Conservation (phyloP, 2,329 filamentous ascomycete species). For the Aspergillus brasiliensis region DNA sequence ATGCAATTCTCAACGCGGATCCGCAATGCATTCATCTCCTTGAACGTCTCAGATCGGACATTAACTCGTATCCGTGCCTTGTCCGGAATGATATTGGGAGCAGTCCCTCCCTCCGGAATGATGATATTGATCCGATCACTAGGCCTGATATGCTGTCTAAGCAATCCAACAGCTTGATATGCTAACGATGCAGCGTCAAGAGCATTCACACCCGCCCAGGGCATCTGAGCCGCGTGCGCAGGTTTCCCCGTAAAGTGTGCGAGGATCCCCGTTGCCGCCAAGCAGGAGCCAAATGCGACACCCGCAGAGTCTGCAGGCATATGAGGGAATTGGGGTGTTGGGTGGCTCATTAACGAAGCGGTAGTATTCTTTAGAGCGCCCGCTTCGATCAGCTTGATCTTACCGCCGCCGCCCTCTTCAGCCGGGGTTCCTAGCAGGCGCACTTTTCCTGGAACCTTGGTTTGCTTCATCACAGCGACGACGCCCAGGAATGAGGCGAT, state of each 20-base stretch:
- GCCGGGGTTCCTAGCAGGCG: conserved; percentile 32
- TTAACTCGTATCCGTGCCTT: conserved; percentile 37
- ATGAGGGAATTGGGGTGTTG: conserved; percentile 9
- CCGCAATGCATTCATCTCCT: not conserved
- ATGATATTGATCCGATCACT: conserved; percentile 53
- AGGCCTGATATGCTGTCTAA: conserved; percentile 57
- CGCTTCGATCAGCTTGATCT: conserved; percentile 38
- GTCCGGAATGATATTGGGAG: conserved; percentile 58
- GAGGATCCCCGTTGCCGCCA: conserved; percentile 23
- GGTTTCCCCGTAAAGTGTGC: conserved; percentile 50
- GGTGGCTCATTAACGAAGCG: conserved; percentile 41
- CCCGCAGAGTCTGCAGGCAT: not conserved
- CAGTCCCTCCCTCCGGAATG: conserved; percentile 53
- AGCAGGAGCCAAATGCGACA: conserved; percentile 13
- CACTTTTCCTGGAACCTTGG: conserved; percentile 17
- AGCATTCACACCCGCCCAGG: conserved; percentile 59
- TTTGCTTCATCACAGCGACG: not conserved
- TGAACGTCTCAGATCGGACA: conserved; percentile 4
- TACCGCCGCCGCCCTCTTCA: conserved; percentile 32
- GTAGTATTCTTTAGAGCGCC: conserved; percentile 38
- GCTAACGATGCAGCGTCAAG: conserved; percentile 55
- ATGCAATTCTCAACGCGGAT: not conserved
- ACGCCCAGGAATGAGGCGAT: conserved; percentile 20
- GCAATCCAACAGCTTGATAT: conserved; percentile 45
- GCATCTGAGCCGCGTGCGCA: conserved; percentile 55